Base-by-base conservation (phyloP, 371 early-diverging fungal species). In the Gilbertella persicaria region DNA sequence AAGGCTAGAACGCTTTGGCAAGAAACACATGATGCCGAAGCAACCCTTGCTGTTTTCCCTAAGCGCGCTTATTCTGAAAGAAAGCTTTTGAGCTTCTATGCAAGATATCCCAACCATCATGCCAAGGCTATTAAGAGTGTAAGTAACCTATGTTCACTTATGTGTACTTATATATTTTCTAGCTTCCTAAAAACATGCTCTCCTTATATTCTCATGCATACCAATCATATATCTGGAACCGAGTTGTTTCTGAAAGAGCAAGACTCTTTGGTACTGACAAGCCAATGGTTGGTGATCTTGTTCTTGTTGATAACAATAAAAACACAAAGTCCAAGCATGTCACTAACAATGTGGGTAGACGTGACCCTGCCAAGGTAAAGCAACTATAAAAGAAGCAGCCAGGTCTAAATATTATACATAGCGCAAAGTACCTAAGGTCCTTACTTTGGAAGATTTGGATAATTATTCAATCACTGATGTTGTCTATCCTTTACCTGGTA, bases 121-220 rank as follows among this genome's bases (percentile, higher is more conserved):
- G 67, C 70, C 0, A 84, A 78, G 10, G 95, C 93, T 0, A 67
- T 94, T 33, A 71, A 69, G 26, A 67, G 82, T 21, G 86, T 85
- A 74, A 62, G 69, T 25, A 4, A 44, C 2, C 20, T 10, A 17
- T 56, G 40, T 20, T 9, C 9, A 25, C 25, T 40, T 23, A 10
- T 21, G 9, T 41, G 28, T 44, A 4, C 17, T 47, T 33, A 2
- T 12, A 3, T 3, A 5, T 42, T n/a, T 29, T 53, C 5, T 68
- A 85, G 76, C 81, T 97, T 25, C 95, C 97, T 21, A 82, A 93
- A 51, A 90, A 92, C 64, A 78, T 96, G 69, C 64, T 90, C 19
- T 69, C 88, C 54, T 89, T 99, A 86, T 99, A 99, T 71, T 75
- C 93, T 23, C 99, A 99, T 73, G 92, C 98, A 5, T 98, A 96